Evolutionary conservation across 1,284 basidiomycete species (phyloP).

Genomic region (Pisolithus thermaeus): DNA sequence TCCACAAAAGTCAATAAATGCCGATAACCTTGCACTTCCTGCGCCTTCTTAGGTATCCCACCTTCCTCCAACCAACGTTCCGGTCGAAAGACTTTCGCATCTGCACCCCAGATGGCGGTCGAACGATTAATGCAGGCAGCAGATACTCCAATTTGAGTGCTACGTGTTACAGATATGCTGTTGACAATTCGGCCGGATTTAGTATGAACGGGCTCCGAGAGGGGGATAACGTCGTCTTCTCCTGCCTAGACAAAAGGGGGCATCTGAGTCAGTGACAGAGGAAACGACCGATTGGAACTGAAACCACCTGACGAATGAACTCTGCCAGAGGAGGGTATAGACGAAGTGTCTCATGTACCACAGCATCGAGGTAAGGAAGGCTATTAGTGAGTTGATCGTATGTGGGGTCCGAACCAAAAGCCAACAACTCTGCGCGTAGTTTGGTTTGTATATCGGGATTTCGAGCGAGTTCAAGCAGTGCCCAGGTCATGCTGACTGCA

Average conservation of each 20-base stretch:
- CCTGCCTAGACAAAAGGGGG: constrained; percentile 27
- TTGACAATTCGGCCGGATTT: constrained; percentile 30
- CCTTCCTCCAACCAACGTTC: constrained; percentile 5
- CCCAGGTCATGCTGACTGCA: constrained; percentile 19
- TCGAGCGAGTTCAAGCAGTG: constrained; percentile 16
- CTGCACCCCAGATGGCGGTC: no score
- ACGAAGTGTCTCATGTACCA: constrained; percentile 24
- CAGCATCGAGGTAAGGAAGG: constrained; percentile 32
- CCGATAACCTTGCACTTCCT: constrained; percentile 35
- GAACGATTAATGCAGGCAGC: constrained; percentile 20
- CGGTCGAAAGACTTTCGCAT: constrained; percentile 1
- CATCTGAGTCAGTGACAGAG: neutral
- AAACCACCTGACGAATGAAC: constrained; percentile 10
- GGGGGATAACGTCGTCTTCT: constrained; percentile 25
- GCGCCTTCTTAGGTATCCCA: constrained; percentile 16
- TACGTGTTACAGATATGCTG: constrained; percentile 38
- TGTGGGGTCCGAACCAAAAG: constrained; percentile 25
- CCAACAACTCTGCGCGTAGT: constrained; percentile 36
- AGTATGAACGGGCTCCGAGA: neutral
- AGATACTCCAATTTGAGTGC: constrained; percentile 38
- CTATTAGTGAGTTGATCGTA: constrained; percentile 29
- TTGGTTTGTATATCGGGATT: constrained; percentile 31
- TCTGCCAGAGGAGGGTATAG: constrained; percentile 12
- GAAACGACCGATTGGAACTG: neutral
- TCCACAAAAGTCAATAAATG: constrained; percentile 45